Conservation (phyloP, 2,329 filamentous ascomycete species). For the Fusarium brachygibbosum region DNA sequence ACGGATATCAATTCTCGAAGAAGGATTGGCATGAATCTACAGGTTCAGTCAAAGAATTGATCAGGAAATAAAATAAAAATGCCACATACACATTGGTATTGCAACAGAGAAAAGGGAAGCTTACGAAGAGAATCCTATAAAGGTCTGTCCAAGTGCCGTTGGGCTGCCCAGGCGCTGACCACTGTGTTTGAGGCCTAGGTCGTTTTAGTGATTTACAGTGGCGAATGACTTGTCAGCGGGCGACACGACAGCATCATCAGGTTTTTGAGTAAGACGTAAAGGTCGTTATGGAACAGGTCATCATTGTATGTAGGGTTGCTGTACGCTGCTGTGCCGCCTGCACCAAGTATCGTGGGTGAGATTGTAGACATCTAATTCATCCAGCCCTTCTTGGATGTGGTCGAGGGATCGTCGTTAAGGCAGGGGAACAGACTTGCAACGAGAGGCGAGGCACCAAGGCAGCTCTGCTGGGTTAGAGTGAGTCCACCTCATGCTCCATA, state of each 20-base stretch:
- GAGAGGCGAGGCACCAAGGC: conserved; percentile 42
- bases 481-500: conserved; percentile 28
- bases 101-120: background rate
- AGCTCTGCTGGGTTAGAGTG: conserved; percentile 12
- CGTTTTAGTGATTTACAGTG: conserved; percentile 18
- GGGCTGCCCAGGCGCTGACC: background rate
- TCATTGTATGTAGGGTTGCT: conserved; percentile 16
- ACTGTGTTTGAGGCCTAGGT: background rate
- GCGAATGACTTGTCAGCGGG: conserved; percentile 23
- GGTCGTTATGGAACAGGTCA: background rate
- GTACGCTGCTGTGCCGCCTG: conserved; percentile 30
- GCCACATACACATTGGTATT: background rate
- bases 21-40: background rate
- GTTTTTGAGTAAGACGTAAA: background rate
- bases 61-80: background rate
- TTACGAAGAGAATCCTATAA: conserved; percentile 10
- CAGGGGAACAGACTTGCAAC: conserved; percentile 39
- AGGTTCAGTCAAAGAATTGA: background rate
- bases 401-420: conserved; percentile 37
- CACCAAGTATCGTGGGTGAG: conserved; percentile 36
- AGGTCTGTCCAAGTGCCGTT: conserved; percentile 22
- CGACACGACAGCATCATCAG: conserved; percentile 15
- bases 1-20: background rate
- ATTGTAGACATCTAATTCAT: conserved; percentile 14
- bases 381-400: conserved; percentile 30